Evolutionary conservation across 2,329 filamentous ascomycete species (phyloP).

Genomic region (Sphaerulina vaccinii): DNA sequence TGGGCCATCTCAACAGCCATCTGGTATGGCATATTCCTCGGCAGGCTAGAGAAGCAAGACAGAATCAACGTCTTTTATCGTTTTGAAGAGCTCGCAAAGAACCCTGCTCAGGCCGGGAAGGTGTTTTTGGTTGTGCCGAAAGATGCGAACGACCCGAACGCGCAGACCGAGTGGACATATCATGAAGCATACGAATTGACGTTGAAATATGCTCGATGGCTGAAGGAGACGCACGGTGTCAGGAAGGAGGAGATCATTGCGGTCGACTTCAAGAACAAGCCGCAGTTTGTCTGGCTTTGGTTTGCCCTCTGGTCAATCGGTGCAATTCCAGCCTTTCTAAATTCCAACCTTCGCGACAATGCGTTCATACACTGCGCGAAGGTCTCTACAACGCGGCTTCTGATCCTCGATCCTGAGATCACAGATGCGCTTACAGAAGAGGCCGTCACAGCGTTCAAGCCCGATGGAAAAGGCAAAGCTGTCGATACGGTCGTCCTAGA

Average conservation of each 20-base stretch:
- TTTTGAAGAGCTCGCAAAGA: conserved; percentile 65
- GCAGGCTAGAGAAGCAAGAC: conserved; percentile 46
- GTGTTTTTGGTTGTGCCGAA: conserved; percentile 36
- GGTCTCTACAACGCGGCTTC: conserved; percentile 63
- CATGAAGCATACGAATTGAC: conserved; percentile 69
- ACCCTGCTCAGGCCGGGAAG: conserved; percentile 44
- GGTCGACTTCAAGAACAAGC: conserved; percentile 76
- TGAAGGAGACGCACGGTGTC: conserved; percentile 63
- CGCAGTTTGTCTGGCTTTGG: conserved; percentile 73
- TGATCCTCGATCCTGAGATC: conserved; percentile 67
- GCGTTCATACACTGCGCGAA: conserved; percentile 72
- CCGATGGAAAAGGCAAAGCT: conserved; percentile 42
- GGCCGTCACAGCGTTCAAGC: conserved; percentile 45
- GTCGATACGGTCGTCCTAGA: conserved; percentile 64
- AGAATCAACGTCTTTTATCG: conserved; percentile 71
- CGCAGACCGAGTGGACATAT: conserved; percentile 61
- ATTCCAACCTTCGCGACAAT: conserved; percentile 75
- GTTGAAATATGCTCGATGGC: conserved; percentile 72
- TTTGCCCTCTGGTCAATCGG: conserved; percentile 80
- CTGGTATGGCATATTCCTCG: conserved; percentile 48
- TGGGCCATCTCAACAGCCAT: conserved; percentile 48
- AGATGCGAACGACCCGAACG: conserved; percentile 23
- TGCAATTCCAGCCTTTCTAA: conserved; percentile 80
- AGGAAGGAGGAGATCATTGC: conserved; percentile 74
- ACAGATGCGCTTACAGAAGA: conserved; percentile 58